phyloP scores from a whole-genome alignment of 75 land plant genomes.

The Ceratopteris richardii region DNA sequence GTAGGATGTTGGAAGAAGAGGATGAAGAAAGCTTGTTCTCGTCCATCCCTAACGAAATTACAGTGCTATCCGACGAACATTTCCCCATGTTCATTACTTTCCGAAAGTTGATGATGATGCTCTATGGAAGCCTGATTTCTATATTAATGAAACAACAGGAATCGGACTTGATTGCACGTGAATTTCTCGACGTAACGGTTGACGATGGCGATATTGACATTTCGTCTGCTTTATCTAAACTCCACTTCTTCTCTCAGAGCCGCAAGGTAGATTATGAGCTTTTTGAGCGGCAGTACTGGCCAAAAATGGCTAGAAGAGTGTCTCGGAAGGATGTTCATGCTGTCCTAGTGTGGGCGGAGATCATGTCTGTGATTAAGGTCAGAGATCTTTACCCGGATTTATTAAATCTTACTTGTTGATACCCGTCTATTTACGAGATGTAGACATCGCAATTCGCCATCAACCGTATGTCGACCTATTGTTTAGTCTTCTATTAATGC shows the following conservation, averaged over 20 bases:
- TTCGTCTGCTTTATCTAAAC: neutral
- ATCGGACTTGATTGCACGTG: neutral
- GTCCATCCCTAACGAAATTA: neutral
- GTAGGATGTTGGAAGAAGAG: neutral
- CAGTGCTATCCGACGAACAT: neutral
- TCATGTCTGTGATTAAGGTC: neutral
- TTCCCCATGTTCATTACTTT: neutral
- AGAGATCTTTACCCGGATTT: neutral
- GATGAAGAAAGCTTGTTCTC: neutral
- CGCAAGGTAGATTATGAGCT: neutral
- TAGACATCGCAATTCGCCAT: too few relatives aligned
- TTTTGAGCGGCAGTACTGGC: constrained; percentile 1
- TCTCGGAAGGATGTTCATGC: neutral
- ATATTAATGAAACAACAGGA: too few relatives aligned
- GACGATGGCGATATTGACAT: neutral
- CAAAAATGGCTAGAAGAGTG: neutral
- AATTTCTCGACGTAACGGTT: neutral
- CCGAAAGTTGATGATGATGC: neutral
- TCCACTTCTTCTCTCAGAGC: neutral
- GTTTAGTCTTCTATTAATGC: too few relatives aligned
- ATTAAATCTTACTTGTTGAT: too few relatives aligned
- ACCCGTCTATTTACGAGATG: too few relatives aligned
- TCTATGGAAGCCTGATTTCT: neutral
- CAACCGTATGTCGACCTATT: too few relatives aligned
- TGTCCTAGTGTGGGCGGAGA: neutral